These are phyloP conservation scores for Simplicillium aogashimaense DNA, from an alignment of 2,329 filamentous ascomycete species.

Conservation along the genomic window DNA sequence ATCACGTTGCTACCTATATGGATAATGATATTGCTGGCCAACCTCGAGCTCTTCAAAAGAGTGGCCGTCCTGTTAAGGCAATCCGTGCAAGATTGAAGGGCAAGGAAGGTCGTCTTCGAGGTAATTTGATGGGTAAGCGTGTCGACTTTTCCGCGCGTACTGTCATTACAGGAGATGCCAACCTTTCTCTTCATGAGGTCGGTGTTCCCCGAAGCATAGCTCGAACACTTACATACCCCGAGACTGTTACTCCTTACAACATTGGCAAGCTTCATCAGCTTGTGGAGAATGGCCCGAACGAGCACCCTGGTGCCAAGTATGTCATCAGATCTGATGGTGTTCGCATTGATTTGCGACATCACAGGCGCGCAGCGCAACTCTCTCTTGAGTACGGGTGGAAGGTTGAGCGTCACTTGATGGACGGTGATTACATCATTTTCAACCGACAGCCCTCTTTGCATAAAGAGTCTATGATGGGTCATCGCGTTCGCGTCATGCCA, in stretches of 20 bases:
- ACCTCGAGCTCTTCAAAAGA: constrained; percentile 92
- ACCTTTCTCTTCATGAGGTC: constrained; percentile 91
- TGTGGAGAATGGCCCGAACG: constrained; percentile 87
- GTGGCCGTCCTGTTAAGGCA: constrained; percentile 89
- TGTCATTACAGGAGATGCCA: constrained; percentile 97
- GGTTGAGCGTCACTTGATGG: constrained; percentile 91
- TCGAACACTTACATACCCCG: constrained; percentile 85
- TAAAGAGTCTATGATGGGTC: constrained; percentile 99
- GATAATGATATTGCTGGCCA: constrained; percentile 98
- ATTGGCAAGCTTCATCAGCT: constrained; percentile 83
- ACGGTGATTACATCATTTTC: constrained; percentile 98
- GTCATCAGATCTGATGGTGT: constrained; percentile 91
- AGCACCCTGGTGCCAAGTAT: constrained; percentile 93
- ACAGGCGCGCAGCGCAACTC: constrained; percentile 78
- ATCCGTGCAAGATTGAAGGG: constrained; percentile 97
- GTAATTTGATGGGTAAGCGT: constrained; percentile 99
- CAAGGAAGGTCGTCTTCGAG: constrained; percentile 94
- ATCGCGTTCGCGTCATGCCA: constrained; percentile 94
- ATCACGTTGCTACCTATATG: constrained; percentile 99
- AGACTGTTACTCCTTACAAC: constrained; percentile 96
- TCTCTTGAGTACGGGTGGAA: constrained; percentile 95
- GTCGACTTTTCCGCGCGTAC: constrained; percentile 99
- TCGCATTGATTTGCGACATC: constrained; percentile 88
- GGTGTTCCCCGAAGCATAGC: constrained; percentile 93
- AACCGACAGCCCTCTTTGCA: constrained; percentile 98